Conservation (phyloP, 257 asterid genomes). For the Ilex aquifolium region DNA sequence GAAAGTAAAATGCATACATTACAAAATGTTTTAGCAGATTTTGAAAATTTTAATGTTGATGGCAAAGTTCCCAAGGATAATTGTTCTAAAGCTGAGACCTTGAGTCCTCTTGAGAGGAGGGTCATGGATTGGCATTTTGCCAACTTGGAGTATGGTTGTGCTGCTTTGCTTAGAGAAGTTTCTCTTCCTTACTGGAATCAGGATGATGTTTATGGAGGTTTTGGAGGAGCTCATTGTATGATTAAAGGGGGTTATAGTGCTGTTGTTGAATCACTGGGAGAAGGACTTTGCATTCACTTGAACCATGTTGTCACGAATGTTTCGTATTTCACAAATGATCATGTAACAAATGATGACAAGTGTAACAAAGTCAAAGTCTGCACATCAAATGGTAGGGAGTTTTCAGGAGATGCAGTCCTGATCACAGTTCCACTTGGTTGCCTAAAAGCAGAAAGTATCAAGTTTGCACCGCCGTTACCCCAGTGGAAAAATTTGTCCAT, state of each 20-base stretch:
- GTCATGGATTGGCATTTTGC: slow-evolving; percentile 99
- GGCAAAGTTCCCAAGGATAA: slow-evolving; percentile 26
- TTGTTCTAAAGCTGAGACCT: slow-evolving; percentile 30
- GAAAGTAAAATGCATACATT: slow-evolving; percentile 27
- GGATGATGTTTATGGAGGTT: slow-evolving; percentile 94
- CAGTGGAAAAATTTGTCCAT: slow-evolving; percentile 75
- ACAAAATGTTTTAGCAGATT: slow-evolving; percentile 22
- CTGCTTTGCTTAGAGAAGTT: slow-evolving; percentile 86
- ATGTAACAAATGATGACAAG: slow-evolving; percentile 34
- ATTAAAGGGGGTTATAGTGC: slow-evolving; percentile 95
- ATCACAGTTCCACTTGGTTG: slow-evolving; percentile 97
- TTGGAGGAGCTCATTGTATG: slow-evolving; percentile 99
- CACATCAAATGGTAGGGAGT: slow-evolving; percentile 72
- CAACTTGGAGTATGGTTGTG: slow-evolving; percentile 96
- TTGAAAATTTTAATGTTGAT: slow-evolving; percentile 24
- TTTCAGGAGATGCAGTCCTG: slow-evolving; percentile 86
- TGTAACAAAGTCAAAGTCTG: slow-evolving; percentile 59
- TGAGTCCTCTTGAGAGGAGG: slow-evolving; percentile 95
- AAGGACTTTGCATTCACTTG: slow-evolving; percentile 66
- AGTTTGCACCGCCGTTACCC: slow-evolving; percentile 90
- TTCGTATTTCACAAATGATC: slow-evolving; percentile 33
- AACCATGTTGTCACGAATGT: slow-evolving; percentile 77
- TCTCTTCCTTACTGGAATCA: slow-evolving; percentile 98
- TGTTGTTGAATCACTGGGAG: slow-evolving; percentile 77
- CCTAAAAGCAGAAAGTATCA: slow-evolving; percentile 77